A percentile compares a stretch with the other conserved stretches of the same genome.
Conservation (phyloP, 345 rosid species). For the Syzygium aqueum region DNA sequence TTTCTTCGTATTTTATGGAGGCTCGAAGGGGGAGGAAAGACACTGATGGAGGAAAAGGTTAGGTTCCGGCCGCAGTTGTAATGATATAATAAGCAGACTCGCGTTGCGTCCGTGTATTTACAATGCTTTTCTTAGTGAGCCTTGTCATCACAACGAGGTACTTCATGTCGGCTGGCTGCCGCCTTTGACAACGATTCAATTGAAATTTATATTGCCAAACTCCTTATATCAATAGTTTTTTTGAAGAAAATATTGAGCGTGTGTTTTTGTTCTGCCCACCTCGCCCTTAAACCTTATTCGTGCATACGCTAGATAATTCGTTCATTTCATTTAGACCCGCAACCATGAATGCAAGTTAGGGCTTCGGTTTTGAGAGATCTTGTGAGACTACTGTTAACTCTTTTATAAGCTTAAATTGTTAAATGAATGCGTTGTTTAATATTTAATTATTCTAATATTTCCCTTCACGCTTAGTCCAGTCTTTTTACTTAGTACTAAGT, state of each 20-base stretch:
- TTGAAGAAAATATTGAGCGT: neutral
- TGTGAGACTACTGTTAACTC: too few relatives aligned
- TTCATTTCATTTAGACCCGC: neutral
- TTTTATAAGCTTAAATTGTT: too few relatives aligned
- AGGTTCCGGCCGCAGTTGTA: neutral
- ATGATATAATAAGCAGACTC: neutral
- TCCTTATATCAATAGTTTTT: neutral
- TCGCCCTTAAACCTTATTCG: neutral
- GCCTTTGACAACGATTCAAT: neutral
- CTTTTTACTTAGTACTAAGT: too few relatives aligned
- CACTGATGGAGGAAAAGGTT: neutral
- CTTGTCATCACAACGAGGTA: neutral
- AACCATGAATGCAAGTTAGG: neutral
- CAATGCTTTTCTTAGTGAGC: neutral
- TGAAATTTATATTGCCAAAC: neutral
- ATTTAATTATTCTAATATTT: too few relatives aligned
- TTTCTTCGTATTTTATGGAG: neutral
- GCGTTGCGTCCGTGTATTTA: neutral
- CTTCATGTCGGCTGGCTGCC: neutral
- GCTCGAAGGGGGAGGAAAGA: neutral
- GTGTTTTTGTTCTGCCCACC: neutral
- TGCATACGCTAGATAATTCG: neutral
- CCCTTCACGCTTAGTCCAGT: too few relatives aligned
- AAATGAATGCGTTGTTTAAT: too few relatives aligned
- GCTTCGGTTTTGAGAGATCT: neutral